Percentiles rank a stretch among this genome's conserved stretches.
Conservation (phyloP, 1,284 basidiomycete species). For the Ustilago sp. region DNA sequence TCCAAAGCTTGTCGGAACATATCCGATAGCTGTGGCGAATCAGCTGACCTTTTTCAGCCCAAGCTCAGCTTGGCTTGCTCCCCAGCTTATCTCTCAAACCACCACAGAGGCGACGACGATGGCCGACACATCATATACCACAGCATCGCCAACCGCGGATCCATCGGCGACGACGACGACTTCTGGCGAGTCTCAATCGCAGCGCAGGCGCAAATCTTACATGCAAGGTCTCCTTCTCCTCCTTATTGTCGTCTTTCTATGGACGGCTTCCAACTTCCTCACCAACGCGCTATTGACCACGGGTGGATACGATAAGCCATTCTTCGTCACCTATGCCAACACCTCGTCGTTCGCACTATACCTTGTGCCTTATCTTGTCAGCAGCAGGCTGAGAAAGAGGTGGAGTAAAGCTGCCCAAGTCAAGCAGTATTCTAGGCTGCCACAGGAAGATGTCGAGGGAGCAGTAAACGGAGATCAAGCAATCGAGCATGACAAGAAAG, state of each 20-base stretch:
- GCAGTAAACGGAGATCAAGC: conserved; percentile 8
- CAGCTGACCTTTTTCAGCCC: background rate
- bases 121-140: conserved; percentile 20
- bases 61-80: background rate
- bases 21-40: conserved; percentile 9
- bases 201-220: conserved; percentile 71
- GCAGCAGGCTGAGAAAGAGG: conserved; percentile 20
- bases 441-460: conserved; percentile 18
- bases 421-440: conserved; percentile 13
- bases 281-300: conserved; percentile 66
- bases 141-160: background rate
- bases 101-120: conserved; percentile 10
- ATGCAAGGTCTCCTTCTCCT: conserved; percentile 79
- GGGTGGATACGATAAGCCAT: conserved; percentile 67
- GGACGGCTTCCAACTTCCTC: conserved; percentile 73
- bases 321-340: conserved; percentile 81
- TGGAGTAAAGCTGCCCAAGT: conserved; percentile 27
- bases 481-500: conserved; percentile 23
- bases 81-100: background rate
- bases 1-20: conserved; percentile 7
- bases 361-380: conserved; percentile 77
- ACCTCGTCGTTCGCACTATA: conserved; percentile 91
- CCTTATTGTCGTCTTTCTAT: conserved; percentile 82
- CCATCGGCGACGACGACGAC: background rate
- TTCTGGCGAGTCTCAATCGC: conserved; percentile 17